phyloP scores from a whole-genome alignment of 768 basidiomycete genomes.

The Boletus rubescentipes region DNA sequence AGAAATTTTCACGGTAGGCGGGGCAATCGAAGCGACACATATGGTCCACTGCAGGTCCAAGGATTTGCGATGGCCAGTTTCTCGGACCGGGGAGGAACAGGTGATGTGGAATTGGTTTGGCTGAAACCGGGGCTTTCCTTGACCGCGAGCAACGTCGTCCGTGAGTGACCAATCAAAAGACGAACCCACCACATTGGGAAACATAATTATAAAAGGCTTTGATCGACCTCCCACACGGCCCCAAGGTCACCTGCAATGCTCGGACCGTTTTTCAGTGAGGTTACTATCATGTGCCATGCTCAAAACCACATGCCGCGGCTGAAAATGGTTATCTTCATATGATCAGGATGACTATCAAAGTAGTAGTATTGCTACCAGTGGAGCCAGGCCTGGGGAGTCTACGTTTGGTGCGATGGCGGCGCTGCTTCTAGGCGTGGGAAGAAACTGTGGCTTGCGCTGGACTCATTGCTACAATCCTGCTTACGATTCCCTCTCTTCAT shows the following conservation, averaged over 20 bases:
- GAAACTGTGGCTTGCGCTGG: too few relatives aligned
- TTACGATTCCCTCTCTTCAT: not conserved
- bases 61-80: not conserved
- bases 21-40: not conserved
- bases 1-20: not conserved
- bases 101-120: not conserved
- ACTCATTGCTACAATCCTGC: not conserved
- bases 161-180: not conserved
- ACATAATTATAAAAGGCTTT: not conserved
- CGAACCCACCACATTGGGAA: not conserved
- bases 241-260: not conserved
- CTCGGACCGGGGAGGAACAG: not conserved
- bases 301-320: too few relatives aligned
- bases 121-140: not conserved
- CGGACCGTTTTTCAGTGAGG: too few relatives aligned
- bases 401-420: too few relatives aligned
- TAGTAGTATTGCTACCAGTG: too few relatives aligned
- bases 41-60: not conserved
- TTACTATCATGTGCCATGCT: too few relatives aligned
- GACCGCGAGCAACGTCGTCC: not conserved
- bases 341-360: too few relatives aligned
- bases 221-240: not conserved
- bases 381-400: too few relatives aligned
- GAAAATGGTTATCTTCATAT: too few relatives aligned
- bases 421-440: too few relatives aligned